These are phyloP conservation scores for Lotus japonicus DNA, from an alignment of 306 rosid genomes.

Conservation along the genomic window DNA sequence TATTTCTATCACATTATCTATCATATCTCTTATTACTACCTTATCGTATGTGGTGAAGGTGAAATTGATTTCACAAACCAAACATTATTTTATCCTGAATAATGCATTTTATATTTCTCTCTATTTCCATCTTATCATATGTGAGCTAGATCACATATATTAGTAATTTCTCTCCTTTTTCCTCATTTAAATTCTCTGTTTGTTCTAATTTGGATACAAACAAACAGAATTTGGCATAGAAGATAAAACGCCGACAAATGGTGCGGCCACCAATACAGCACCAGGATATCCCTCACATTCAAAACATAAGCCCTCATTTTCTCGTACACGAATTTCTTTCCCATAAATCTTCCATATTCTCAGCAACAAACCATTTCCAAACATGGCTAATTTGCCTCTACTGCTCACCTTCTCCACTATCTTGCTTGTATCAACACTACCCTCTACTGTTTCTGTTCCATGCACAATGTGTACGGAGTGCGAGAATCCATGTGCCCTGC, in stretches of 20 bases:
- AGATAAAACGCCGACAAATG: slow-evolving; percentile 60
- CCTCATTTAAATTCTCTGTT: too few species aligned
- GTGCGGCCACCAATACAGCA: slow-evolving; percentile 49
- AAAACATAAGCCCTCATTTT: not conserved
- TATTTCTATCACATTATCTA: too few species aligned
- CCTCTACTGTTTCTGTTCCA: not conserved
- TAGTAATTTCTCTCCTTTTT: too few species aligned
- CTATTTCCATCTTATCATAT: too few species aligned
- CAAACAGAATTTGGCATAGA: not conserved
- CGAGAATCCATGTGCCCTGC: slow-evolving; percentile 39
- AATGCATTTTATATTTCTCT: too few species aligned
- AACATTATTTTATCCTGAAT: too few species aligned
- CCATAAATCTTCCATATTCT: not conserved
- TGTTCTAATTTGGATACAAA: too few species aligned
- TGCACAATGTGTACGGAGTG: slow-evolving; percentile 42
- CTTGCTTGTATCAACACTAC: not conserved
- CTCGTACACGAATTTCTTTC: not conserved
- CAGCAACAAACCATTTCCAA: not conserved
- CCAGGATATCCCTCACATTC: not conserved
- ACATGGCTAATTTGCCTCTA: not conserved
- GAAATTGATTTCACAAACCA: too few species aligned
- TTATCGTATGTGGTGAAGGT: too few species aligned
- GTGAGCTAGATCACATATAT: too few species aligned
- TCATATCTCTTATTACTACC: too few species aligned
- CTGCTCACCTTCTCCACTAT: not conserved